A percentile compares a stretch with the other conserved stretches of the same genome.
These are phyloP conservation scores for Aspergillus flavus DNA, from an alignment of 2,329 filamentous ascomycete species.

Conservation along the genomic window DNA sequence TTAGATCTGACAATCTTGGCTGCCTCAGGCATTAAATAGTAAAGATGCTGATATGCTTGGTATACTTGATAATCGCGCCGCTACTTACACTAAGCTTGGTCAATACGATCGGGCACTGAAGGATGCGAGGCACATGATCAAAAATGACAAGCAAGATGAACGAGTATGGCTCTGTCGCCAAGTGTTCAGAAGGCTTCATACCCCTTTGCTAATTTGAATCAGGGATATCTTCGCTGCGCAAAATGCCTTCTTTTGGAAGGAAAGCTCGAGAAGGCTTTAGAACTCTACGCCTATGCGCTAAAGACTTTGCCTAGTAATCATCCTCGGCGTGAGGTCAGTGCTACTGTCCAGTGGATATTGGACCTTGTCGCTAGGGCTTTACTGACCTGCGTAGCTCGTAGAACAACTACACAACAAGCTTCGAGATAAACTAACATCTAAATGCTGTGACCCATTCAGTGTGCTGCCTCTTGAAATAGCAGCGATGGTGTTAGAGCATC, in stretches of 20 bases:
- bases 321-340: conserved; percentile 32
- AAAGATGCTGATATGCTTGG: conserved; percentile 36
- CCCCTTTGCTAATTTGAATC: conserved; percentile 11
- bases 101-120: conserved; percentile 55
- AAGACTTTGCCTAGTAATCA: conserved; percentile 51
- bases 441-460: conserved; percentile 52
- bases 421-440: conserved; percentile 30
- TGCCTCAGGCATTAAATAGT: conserved; percentile 40
- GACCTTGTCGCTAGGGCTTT: background rate
- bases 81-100: conserved; percentile 56
- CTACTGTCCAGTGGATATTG: conserved; percentile 3
- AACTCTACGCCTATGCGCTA: conserved; percentile 62
- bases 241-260: conserved; percentile 50
- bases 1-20: background rate
- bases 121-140: conserved; percentile 62
- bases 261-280: conserved; percentile 56
- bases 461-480: conserved; percentile 58
- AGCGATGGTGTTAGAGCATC: conserved; percentile 52
- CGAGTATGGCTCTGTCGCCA: conserved; percentile 38
- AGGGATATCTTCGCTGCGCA: conserved; percentile 61
- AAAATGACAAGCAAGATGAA: conserved; percentile 52
- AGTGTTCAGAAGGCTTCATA: background rate
- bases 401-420: conserved; percentile 53
- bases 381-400: conserved; percentile 38
- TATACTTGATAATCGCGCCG: conserved; percentile 59